Evolutionary conservation across 169 alveolate genomes (phyloP).

Genomic region (Plasmodium chabaudi): DNA sequence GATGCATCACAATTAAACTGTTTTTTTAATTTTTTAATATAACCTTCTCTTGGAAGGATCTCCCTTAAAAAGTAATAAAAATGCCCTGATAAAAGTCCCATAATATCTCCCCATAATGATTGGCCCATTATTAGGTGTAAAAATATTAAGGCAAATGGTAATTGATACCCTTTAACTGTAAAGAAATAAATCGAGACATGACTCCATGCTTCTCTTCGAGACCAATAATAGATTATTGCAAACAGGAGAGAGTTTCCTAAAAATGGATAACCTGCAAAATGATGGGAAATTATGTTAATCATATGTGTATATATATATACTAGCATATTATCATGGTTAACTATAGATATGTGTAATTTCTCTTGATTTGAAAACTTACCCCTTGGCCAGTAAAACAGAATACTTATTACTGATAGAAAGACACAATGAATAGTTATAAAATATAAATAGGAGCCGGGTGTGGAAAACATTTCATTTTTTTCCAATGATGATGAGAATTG

Average conservation of each 20-base stretch:
- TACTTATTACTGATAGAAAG: constrained; percentile 79
- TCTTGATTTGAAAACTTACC: constrained; percentile 75
- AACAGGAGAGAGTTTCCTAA: constrained; percentile 85
- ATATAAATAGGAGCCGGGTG: constrained; percentile 88
- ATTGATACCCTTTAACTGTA: constrained; percentile 89
- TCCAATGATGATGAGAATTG: constrained; percentile 88
- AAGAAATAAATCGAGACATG: constrained; percentile 88
- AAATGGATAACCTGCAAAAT: constrained; percentile 80
- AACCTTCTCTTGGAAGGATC: constrained; percentile 87
- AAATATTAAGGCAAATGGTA: constrained; percentile 90
- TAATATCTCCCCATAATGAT: constrained; percentile 88
- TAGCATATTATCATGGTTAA: background rate
- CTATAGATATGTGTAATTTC: background rate
- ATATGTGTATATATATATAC: background rate
- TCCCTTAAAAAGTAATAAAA: constrained; percentile 87
- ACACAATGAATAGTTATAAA: constrained; percentile 85
- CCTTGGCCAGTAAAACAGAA: constrained; percentile 86
- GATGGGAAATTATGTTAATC: background rate
- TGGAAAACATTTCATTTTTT: constrained; percentile 81
- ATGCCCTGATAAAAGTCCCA: constrained; percentile 92
- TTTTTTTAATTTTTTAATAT: constrained; percentile 9
- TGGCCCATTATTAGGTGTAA: constrained; percentile 91
- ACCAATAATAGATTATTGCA: constrained; percentile 90
- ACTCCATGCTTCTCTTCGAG: constrained; percentile 89
- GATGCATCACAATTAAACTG: background rate